Conservation (phyloP, 2,329 filamentous ascomycete species). For the Colletotrichum liaoningense region DNA sequence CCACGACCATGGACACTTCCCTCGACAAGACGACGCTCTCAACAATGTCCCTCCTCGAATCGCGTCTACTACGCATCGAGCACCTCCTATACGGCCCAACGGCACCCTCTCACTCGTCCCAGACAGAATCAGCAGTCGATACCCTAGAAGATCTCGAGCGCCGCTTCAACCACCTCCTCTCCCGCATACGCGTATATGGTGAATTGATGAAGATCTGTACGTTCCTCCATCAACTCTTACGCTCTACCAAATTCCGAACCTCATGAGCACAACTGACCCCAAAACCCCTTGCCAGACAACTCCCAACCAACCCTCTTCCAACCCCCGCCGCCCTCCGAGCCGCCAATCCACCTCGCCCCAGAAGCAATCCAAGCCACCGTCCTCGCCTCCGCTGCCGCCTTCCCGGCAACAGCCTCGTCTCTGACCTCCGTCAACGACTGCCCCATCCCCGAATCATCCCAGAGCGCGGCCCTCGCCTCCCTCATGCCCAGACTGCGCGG, state of each 20-base stretch:
- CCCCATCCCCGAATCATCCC: constrained; percentile 65
- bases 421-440: constrained; percentile 68
- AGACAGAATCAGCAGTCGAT: constrained; percentile 54
- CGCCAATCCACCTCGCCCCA: constrained; percentile 62
- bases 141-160: constrained; percentile 64
- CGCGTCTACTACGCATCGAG: constrained; percentile 69
- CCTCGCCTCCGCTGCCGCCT: constrained; percentile 66
- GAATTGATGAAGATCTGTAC: constrained; percentile 71
- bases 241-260: not conserved
- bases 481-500: constrained; percentile 72
- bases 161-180: constrained; percentile 62
- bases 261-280: not conserved
- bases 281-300: constrained; percentile 54
- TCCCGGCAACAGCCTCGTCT: constrained; percentile 66
- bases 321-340: constrained; percentile 54
- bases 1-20: constrained; percentile 45
- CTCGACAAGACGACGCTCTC: constrained; percentile 65
- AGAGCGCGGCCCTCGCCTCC: constrained; percentile 66
- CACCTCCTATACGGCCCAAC: constrained; percentile 66
- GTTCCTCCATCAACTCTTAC: constrained; percentile 36
- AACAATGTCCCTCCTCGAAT: constrained; percentile 67
- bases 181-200: constrained; percentile 65
- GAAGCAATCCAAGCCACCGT: constrained; percentile 66
- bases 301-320: constrained; percentile 67
- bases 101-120: constrained; percentile 44